Conservation (phyloP, 2,329 filamentous ascomycete species). For the Fusarium sororula region DNA sequence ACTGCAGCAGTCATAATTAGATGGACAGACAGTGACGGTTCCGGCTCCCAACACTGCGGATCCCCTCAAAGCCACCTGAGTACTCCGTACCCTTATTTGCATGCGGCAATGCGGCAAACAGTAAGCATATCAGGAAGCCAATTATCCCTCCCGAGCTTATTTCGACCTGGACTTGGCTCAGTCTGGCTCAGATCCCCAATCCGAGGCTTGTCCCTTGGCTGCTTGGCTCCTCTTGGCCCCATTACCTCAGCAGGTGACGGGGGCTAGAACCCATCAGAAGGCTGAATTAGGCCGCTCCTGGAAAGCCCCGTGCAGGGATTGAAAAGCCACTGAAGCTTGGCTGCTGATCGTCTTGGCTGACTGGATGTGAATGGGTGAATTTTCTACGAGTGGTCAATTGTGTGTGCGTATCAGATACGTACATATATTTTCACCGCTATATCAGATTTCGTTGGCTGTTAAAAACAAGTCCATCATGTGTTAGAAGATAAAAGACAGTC, state of each 20-base stretch:
- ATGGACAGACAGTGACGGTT: neutral
- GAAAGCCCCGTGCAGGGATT: slow-evolving; percentile 27
- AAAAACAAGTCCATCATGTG: neutral
- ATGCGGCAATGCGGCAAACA: slow-evolving; percentile 32
- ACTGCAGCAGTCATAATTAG: neutral
- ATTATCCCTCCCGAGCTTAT: slow-evolving; percentile 28
- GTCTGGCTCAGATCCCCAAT: neutral
- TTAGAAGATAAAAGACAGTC: neutral
- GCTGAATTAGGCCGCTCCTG: slow-evolving; percentile 22
- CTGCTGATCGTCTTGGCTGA: slow-evolving; percentile 30
- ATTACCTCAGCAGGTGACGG: slow-evolving; percentile 26
- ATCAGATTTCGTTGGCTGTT: neutral
- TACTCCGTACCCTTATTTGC: slow-evolving; percentile 12
- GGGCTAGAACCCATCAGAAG: slow-evolving; percentile 26
- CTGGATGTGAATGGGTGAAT: slow-evolving; percentile 11
- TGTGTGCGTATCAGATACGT: neutral
- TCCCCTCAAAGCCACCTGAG: neutral
- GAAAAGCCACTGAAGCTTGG: slow-evolving; percentile 31
- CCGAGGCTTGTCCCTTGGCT: neutral
- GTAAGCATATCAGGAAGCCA: slow-evolving; percentile 31
- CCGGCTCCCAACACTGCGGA: neutral
- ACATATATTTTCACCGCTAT: slow-evolving; percentile 12
- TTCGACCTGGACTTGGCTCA: slow-evolving; percentile 7
- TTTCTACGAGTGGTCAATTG: neutral
- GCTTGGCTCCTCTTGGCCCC: neutral